phyloP scores from a whole-genome alignment of 768 basidiomycete species.

The Phanerochaete carnosa region DNA sequence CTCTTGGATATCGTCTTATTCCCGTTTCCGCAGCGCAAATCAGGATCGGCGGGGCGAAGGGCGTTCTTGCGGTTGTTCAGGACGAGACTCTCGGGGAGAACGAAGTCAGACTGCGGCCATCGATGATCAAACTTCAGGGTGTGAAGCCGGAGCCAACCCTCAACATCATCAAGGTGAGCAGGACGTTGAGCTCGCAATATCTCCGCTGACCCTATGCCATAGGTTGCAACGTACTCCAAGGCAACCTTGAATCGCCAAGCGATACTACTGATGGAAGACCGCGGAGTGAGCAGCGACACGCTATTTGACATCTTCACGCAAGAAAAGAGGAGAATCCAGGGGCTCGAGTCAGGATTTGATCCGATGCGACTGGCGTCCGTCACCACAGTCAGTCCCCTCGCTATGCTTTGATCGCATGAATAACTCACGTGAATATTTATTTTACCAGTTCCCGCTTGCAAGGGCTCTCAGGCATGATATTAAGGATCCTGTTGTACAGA shows the following conservation, averaged over 20 bases:
- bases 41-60: conserved; percentile 9
- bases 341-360: conserved; percentile 1
- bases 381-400: neutral
- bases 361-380: conserved; percentile 1
- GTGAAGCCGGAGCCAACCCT: neutral
- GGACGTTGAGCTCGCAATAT: neutral
- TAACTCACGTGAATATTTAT: neutral
- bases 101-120: neutral
- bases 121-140: conserved; percentile 2
- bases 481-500: neutral
- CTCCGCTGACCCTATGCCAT: neutral
- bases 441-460: conserved; percentile 5
- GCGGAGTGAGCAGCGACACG: neutral
- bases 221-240: conserved; percentile 6
- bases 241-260: conserved; percentile 12
- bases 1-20: neutral
- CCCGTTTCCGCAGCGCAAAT: conserved; percentile 8
- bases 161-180: conserved; percentile 8
- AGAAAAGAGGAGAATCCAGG: conserved; percentile 8
- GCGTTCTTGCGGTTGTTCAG: conserved; percentile 2
- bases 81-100: neutral
- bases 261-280: conserved; percentile 7
- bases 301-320: conserved; percentile 5
- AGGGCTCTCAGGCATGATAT: neutral
- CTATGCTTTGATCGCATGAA: neutral